A percentile compares a stretch with the other conserved stretches of the same genome.
Evolutionary conservation across 768 basidiomycete species (phyloP).

Genomic region (Kwoniella heveanensis): DNA sequence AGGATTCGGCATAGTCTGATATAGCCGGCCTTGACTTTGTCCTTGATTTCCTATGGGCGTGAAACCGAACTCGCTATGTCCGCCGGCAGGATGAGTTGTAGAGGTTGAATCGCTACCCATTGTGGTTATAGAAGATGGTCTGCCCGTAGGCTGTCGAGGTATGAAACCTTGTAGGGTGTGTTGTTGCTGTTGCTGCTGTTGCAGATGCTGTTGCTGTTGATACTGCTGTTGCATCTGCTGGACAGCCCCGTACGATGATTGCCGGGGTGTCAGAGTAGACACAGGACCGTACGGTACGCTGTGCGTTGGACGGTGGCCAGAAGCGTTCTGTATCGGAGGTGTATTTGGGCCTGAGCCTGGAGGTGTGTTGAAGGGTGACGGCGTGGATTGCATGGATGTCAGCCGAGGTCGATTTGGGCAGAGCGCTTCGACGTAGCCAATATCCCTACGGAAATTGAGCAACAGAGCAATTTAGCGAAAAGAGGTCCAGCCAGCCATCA

Average conservation of each 20-base stretch:
- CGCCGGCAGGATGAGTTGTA: slow-evolving; percentile 32
- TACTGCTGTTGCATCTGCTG: not conserved
- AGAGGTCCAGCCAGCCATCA: too few species aligned
- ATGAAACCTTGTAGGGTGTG: slow-evolving; percentile 33
- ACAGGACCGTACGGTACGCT: not conserved
- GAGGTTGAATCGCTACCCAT: slow-evolving; percentile 28
- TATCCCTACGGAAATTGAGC: slow-evolving; percentile 36
- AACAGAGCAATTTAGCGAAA: not conserved
- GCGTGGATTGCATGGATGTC: slow-evolving; percentile 3
- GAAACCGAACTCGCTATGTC: slow-evolving; percentile 32
- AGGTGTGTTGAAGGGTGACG: not conserved
- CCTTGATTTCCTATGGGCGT: not conserved
- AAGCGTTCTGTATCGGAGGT: not conserved
- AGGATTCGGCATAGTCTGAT: slow-evolving; percentile 29
- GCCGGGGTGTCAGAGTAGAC: not conserved
- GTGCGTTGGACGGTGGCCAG: not conserved
- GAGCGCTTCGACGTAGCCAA: slow-evolving; percentile 39
- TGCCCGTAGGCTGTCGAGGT: slow-evolving; percentile 15
- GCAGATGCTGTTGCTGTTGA: not conserved
- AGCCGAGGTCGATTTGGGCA: slow-evolving; percentile 20
- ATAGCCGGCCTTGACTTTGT: slow-evolving; percentile 18
- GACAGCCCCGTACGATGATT: not conserved
- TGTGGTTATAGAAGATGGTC: slow-evolving; percentile 27
- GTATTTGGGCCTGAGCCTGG: not conserved
- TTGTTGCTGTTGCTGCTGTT: not conserved